A percentile compares a stretch with the other conserved stretches of the same genome.
Conservation (phyloP, 75 land plant genomes). For the Picea sitchensis region DNA sequence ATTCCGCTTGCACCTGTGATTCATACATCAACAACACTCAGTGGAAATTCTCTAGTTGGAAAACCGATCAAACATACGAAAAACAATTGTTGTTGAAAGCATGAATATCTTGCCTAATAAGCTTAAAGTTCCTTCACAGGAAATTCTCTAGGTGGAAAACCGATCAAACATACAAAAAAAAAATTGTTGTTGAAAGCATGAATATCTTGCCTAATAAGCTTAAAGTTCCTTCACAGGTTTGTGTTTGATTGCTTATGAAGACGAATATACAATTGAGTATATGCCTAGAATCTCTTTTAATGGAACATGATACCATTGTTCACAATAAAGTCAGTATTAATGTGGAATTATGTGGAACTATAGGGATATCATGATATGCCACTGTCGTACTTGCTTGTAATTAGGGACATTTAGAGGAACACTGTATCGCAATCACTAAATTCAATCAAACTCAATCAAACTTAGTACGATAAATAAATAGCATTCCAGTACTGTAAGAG, state of each 20-base stretch:
- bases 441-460: not conserved
- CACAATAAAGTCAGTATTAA: not conserved
- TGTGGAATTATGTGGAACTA: too few relatives aligned
- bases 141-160: not conserved
- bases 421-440: not conserved
- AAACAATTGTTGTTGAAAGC: not conserved
- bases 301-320: not conserved
- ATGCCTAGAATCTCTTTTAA: not conserved
- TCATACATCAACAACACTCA: not conserved
- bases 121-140: not conserved
- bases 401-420: not conserved
- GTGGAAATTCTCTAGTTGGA: not conserved
- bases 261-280: not conserved
- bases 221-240: not conserved
- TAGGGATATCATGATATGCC: too few relatives aligned
- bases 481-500: not conserved
- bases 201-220: not conserved
- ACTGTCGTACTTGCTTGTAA: too few relatives aligned
- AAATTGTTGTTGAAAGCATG: not conserved
- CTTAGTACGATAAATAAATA: slow-evolving; percentile 12
- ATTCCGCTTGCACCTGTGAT: slow-evolving; percentile 37
- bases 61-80: not conserved
- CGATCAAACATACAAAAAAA: too few relatives aligned
- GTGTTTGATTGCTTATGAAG: not conserved
- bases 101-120: not conserved